phyloP scores from a whole-genome alignment of 139 green algal genomes.

The Zygnema cylindricum region DNA sequence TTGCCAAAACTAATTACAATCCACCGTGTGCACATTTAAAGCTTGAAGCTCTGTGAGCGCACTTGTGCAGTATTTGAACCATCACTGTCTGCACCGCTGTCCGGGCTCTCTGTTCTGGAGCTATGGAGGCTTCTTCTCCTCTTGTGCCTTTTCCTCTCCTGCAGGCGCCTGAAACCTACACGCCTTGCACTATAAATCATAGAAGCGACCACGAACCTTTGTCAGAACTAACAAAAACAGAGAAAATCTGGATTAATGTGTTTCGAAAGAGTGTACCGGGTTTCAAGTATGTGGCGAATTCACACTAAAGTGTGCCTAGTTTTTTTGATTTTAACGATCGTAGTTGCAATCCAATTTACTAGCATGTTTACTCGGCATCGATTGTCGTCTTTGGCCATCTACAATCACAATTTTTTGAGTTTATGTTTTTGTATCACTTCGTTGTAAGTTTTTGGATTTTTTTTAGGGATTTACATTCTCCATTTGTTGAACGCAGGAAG shows the following conservation, averaged over 20 bases:
- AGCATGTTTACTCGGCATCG: neutral
- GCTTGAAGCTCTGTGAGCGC: no score
- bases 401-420: neutral
- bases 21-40: no score
- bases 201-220: slow-evolving; percentile 4
- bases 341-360: slow-evolving; percentile 17
- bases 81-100: no score
- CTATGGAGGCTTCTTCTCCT: slow-evolving; percentile 46
- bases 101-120: no score
- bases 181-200: slow-evolving; percentile 43
- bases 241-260: slow-evolving; percentile 55
- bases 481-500: slow-evolving; percentile 14
- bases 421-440: no score
- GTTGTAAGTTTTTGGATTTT: no score
- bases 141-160: slow-evolving; percentile 49
- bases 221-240: slow-evolving; percentile 3
- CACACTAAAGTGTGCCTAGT: neutral
- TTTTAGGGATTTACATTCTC: no score
- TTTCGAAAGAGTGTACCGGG: slow-evolving; percentile 55
- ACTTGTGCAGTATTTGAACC: no score
- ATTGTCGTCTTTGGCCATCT: neutral
- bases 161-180: slow-evolving; percentile 1
- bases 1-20: no score
- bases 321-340: neutral
- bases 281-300: slow-evolving; percentile 33